Conservation (phyloP, 2,329 filamentous ascomycete genomes). For the Fusarium solani-melongenae region DNA sequence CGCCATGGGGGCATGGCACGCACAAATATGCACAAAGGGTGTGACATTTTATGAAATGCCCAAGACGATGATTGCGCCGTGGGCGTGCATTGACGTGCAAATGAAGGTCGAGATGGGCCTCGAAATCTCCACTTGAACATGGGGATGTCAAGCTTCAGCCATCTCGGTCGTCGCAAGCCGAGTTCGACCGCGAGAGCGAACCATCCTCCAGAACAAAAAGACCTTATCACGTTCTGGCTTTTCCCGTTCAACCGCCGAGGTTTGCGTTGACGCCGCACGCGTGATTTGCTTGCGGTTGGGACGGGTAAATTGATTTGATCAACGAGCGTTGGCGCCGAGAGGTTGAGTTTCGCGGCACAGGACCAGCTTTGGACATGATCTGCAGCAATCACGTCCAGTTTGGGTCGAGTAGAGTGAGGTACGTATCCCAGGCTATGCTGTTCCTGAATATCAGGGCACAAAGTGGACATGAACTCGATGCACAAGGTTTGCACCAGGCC, state of each 20-base stretch:
- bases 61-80: neutral
- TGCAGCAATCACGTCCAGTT: constrained; percentile 26
- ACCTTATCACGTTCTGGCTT: neutral
- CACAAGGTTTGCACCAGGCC: constrained; percentile 14
- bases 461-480: constrained; percentile 7
- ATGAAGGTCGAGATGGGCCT: constrained; percentile 22
- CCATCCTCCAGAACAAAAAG: neutral
- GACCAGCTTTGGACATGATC: constrained; percentile 28
- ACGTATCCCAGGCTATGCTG: constrained; percentile 17
- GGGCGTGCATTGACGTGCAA: constrained; percentile 35
- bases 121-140: constrained; percentile 20
- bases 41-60: constrained; percentile 16
- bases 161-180: neutral
- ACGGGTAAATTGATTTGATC: constrained; percentile 20
- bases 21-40: constrained; percentile 13
- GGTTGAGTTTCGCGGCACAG: neutral
- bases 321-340: constrained; percentile 16
- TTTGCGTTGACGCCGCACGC: neutral
- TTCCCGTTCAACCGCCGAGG: neutral
- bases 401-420: constrained; percentile 16
- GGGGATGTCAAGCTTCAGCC: constrained; percentile 3
- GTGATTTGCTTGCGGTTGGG: constrained; percentile 6
- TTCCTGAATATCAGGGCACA: constrained; percentile 35
- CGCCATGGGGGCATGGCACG: neutral
- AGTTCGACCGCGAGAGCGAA: neutral